Evolutionary conservation across 441 rosid species (phyloP).

Genomic region (Metrosideros polymorpha): DNA sequence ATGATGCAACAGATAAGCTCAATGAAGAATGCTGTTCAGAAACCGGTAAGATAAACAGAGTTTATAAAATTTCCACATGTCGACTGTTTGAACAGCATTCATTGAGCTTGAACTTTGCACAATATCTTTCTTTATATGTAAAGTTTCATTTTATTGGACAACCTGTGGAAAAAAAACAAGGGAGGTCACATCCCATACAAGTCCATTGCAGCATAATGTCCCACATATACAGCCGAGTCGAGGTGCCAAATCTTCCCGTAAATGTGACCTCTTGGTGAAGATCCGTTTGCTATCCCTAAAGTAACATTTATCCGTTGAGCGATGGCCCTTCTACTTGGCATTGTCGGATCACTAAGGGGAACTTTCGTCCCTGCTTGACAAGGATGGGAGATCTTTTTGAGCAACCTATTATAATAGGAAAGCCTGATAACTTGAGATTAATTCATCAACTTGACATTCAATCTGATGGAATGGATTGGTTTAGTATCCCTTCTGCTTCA

Average conservation of each 20-base stretch:
- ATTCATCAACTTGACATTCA: neutral
- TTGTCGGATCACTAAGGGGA: fast-evolving
- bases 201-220: neutral
- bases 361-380: no score
- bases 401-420: no score
- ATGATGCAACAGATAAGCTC: no score
- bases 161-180: neutral
- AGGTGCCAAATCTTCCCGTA: neutral
- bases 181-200: neutral
- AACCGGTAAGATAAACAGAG: no score
- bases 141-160: neutral
- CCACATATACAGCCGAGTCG: neutral
- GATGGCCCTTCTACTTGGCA: neutral
- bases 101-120: neutral
- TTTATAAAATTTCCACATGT: no score
- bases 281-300: neutral
- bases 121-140: neutral
- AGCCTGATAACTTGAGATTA: no score
- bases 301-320: neutral
- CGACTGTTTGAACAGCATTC: neutral
- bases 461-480: neutral
- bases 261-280: neutral
- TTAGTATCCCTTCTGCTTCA: neutral
- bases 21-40: no score
- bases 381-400: no score